phyloP scores from a whole-genome alignment of 2,329 filamentous ascomycete genomes.

The Xylaria sp. region DNA sequence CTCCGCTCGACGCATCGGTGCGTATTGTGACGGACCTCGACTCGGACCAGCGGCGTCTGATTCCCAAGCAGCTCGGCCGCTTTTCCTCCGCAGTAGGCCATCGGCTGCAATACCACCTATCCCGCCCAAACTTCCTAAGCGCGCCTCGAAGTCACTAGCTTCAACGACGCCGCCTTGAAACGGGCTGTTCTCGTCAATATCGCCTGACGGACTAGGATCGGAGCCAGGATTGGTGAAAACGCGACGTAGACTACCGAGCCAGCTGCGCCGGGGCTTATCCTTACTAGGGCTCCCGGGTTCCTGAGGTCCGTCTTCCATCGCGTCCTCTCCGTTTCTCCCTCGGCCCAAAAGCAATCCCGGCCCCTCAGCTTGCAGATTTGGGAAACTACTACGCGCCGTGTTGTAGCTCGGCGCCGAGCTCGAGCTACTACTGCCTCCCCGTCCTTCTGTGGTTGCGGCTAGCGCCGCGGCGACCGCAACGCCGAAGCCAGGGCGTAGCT shows the following conservation, averaged over 20 bases:
- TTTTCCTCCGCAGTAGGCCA: conserved; percentile 62
- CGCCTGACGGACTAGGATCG: conserved; percentile 44
- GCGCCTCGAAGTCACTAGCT: conserved; percentile 57
- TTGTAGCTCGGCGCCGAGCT: conserved; percentile 57
- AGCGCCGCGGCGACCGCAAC: conserved; percentile 46
- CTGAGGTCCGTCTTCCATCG: conserved; percentile 37
- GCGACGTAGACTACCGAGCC: conserved; percentile 74
- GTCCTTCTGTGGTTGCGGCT: conserved; percentile 43
- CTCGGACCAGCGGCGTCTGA: conserved; percentile 49
- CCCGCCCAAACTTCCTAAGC: conserved; percentile 49
- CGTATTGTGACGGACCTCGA: conserved; percentile 46
- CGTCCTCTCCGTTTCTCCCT: conserved; percentile 40
- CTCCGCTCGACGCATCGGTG: conserved; percentile 17
- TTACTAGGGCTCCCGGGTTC: conserved; percentile 67
- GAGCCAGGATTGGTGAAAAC: conserved; percentile 64
- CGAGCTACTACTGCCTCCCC: conserved; percentile 51
- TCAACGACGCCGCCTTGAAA: conserved; percentile 49
- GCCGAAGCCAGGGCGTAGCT: conserved; percentile 49
- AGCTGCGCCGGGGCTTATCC: conserved; percentile 65
- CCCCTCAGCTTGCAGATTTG: conserved; percentile 62
- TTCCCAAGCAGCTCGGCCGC: conserved; percentile 66
- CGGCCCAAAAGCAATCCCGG: conserved; percentile 57
- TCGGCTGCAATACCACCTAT: conserved; percentile 57
- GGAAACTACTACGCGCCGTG: conserved; percentile 65
- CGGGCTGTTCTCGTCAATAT: conserved; percentile 43